Evolutionary conservation across 2,329 filamentous ascomycete genomes (phyloP).

Genomic region (Microcyclosporella mali): DNA sequence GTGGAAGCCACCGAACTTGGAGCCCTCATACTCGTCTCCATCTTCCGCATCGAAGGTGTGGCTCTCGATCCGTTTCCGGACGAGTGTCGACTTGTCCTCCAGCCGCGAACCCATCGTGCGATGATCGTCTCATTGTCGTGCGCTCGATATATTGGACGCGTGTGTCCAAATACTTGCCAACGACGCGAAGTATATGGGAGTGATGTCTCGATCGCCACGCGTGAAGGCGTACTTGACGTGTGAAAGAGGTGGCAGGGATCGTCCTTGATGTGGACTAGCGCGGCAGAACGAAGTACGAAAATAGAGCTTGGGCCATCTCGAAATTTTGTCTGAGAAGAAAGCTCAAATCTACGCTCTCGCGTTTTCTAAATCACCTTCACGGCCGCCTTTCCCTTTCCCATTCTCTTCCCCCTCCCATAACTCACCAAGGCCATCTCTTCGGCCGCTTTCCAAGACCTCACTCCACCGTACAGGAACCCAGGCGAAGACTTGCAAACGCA

Average conservation of each 20-base stretch:
- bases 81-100: slow-evolving; percentile 52
- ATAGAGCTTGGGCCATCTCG: too few species aligned
- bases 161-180: too few species aligned
- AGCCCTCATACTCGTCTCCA: slow-evolving; percentile 86
- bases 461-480: neutral
- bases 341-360: too few species aligned
- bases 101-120: slow-evolving; percentile 55
- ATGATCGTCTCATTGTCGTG: slow-evolving; percentile 9
- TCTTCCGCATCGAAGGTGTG: slow-evolving; percentile 64
- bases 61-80: slow-evolving; percentile 58
- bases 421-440: neutral
- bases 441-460: neutral
- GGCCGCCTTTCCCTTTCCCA: neutral
- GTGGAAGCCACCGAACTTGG: slow-evolving; percentile 77
- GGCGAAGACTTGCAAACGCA: neutral
- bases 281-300: too few species aligned
- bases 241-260: too few species aligned
- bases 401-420: neutral
- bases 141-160: too few species aligned
- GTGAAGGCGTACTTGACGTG: too few species aligned
- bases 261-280: too few species aligned
- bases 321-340: too few species aligned
- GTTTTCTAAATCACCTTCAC: neutral
- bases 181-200: too few species aligned
- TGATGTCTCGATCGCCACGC: too few species aligned